Evolutionary conservation across 257 asterid species (phyloP), one percentile per base, ranked within the genome.

Genomic region (Vinca minor): DNA sequence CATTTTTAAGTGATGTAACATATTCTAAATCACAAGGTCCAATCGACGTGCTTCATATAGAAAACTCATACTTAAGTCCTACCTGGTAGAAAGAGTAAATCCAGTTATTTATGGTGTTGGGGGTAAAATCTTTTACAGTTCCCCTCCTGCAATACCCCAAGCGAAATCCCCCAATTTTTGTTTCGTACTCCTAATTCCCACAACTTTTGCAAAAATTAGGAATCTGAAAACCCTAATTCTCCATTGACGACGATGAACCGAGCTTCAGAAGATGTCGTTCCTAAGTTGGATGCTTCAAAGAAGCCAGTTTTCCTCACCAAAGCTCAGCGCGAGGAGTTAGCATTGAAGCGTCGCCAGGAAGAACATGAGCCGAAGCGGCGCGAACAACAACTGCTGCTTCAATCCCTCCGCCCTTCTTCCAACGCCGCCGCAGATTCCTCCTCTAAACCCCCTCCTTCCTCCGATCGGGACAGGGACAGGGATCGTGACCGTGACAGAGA

Each of bases 241-340:
- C 41, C 35, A 62, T 21, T 58, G 39, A 36, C 62, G 5, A 50
- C 59, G 38, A 69, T 31, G 80, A 79, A 76, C 64, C 77, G 85
- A 18, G 62, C 81, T 20, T 49, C 55, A 3, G 83, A 63, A 58
- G 80, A 69, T 35, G 70, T 26, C 8, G 8, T 66, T 3, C 60
- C 74, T 10, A 73, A 72, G 44, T 36, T 63, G 18, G 88, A 78
- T 57, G 70, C 69, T 38, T 41, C 65, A 10, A 82, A 74, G 76
- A 87, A 87, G 71, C 95, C 90, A 0, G 83, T 87, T 21, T 87
- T 85, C 45, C 89, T 87, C 65, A 79, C 95, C 48, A 86, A 78
- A 63, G 85, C 78, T 65, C 84, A 86, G 82, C 88, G 91, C n/a
- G 82, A 82, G 25, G 61, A 82, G 76, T 76, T 87, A 44, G 92